Evolutionary conservation across 1,284 basidiomycete species (phyloP).

Genomic region (Ustilago nuda): DNA sequence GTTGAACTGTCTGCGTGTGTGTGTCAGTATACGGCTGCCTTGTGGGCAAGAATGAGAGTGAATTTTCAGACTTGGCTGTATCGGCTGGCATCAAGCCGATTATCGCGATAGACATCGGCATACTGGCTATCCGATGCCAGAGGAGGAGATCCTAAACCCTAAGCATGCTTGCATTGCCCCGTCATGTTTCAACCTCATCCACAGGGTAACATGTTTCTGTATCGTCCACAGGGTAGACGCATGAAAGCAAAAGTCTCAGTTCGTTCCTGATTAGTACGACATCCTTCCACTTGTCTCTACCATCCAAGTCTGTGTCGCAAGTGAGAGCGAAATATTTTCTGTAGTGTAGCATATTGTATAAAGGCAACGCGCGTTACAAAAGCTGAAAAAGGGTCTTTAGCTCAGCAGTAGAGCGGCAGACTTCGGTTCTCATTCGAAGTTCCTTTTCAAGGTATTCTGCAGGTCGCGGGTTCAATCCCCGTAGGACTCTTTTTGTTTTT

Average conservation of each 20-base stretch:
- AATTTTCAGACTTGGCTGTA: background rate
- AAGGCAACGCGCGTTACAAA: background rate
- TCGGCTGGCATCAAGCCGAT: background rate
- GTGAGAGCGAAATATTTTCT: too few species aligned
- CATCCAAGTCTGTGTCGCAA: too few species aligned
- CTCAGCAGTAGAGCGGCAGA: constrained; percentile 60
- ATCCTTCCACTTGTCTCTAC: too few species aligned
- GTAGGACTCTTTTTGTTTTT: constrained; percentile 49
- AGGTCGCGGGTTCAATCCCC: constrained; percentile 59
- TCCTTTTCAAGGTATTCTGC: constrained; percentile 27
- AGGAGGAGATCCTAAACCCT: too few species aligned
- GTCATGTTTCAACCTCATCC: too few species aligned
- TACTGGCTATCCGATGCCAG: too few species aligned
- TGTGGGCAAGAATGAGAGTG: background rate
- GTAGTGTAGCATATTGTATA: fast-evolving
- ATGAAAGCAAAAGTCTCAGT: too few species aligned
- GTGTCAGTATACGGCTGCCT: background rate
- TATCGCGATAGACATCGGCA: too few species aligned
- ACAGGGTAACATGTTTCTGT: too few species aligned
- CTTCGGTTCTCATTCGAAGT: constrained; percentile 32
- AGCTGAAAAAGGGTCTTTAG: constrained; percentile 40
- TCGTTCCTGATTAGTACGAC: too few species aligned
- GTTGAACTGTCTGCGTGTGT: background rate
- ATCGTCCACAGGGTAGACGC: too few species aligned
- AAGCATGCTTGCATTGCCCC: too few species aligned